A percentile compares a stretch with the other conserved stretches of the same genome.
Conservation (phyloP, 345 rosid species). For the Moricandia arvensis region DNA sequence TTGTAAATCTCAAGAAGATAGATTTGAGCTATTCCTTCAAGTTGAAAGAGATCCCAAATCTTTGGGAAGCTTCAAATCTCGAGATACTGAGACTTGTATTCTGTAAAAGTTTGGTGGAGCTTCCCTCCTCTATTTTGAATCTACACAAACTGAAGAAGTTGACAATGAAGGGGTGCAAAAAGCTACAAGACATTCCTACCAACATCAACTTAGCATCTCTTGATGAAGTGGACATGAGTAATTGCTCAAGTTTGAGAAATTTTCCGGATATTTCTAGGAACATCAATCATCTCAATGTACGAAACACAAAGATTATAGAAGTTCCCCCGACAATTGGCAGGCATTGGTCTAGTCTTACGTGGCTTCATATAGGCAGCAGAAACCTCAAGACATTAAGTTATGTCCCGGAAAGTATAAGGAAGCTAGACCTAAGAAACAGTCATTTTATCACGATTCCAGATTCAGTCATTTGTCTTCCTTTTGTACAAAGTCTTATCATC, state of each 20-base stretch:
- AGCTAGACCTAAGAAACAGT: background rate
- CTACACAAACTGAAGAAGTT: background rate
- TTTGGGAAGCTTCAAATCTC: background rate
- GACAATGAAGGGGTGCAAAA: background rate
- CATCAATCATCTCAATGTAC: background rate
- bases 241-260: background rate
- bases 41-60: background rate
- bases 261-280: background rate
- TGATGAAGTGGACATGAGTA: background rate
- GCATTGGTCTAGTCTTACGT: background rate
- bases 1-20: background rate
- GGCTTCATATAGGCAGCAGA: background rate
- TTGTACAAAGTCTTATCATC: background rate
- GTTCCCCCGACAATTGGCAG: background rate
- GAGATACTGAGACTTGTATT: background rate
- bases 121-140: background rate
- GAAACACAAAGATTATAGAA: background rate
- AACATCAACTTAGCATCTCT: background rate
- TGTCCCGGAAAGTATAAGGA: background rate
- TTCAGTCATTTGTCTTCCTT: background rate
- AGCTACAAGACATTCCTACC: background rate
- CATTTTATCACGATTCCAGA: background rate
- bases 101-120: background rate
- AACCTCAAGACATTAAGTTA: background rate
- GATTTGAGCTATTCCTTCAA: background rate